Conservation (phyloP, 345 rosid species). For the Citrus hindsii region DNA sequence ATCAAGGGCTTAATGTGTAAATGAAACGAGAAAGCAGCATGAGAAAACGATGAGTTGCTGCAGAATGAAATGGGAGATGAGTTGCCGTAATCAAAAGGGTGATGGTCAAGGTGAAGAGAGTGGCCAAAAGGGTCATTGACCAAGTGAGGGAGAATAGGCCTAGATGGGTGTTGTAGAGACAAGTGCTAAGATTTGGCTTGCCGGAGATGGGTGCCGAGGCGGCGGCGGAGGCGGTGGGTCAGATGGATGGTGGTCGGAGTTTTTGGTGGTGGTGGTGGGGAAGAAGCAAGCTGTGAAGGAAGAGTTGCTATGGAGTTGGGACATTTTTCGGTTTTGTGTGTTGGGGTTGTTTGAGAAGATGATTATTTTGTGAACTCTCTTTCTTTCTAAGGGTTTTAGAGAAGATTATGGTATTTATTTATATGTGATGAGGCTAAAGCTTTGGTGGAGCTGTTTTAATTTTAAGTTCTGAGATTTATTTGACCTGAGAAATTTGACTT, state of each 20-base stretch:
- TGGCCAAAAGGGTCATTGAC: constrained; percentile 74
- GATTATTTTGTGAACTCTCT: not conserved
- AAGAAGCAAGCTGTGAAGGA: constrained; percentile 51
- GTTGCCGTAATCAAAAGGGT: constrained; percentile 37
- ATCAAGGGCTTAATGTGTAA: constrained; percentile 62
- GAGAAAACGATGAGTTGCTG: constrained; percentile 32
- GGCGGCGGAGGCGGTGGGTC: constrained; percentile 25
- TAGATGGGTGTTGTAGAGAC: constrained; percentile 68
- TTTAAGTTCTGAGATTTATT: not conserved
- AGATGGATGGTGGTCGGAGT: constrained; percentile 9
- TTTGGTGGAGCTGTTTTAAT: not conserved
- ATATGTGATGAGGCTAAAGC: not conserved
- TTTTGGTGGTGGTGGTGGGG: constrained; percentile 22
- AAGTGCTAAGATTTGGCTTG: constrained; percentile 58
- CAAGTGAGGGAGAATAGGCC: constrained; percentile 87
- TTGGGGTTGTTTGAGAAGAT: too few relatives aligned
- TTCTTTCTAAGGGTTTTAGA: constrained; percentile 21
- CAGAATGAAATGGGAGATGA: constrained; percentile 44
- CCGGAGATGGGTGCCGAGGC: constrained; percentile 27
- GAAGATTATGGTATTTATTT: not conserved
- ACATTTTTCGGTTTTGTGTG: constrained; percentile 35
- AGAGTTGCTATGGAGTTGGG: constrained; percentile 36
- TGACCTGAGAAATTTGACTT: not conserved
- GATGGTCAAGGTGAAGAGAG: constrained; percentile 73
- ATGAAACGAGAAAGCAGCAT: constrained; percentile 55